phyloP scores from a whole-genome alignment of 164 flowering plant species.

The Umbilicus rupestris region DNA sequence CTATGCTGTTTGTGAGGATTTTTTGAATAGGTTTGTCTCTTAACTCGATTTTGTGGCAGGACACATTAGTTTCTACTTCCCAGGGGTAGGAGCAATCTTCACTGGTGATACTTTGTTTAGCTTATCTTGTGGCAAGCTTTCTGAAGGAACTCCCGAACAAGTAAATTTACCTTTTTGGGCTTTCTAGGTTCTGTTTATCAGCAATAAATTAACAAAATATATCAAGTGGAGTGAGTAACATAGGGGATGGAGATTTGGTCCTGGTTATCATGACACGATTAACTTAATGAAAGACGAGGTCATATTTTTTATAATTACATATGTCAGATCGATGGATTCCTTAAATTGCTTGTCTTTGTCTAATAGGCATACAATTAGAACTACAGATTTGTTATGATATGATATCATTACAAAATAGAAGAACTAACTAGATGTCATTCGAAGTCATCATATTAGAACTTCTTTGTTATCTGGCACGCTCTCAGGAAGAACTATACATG shows the following conservation, averaged over 20 bases:
- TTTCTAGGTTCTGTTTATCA: background rate
- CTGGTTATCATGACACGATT: background rate
- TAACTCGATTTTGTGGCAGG: slow-evolving; percentile 36
- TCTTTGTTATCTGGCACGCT: background rate
- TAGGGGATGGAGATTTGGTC: background rate
- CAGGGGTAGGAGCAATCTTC: slow-evolving; percentile 66
- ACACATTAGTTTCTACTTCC: slow-evolving; percentile 86
- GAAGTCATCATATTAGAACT: background rate
- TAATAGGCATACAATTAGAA: background rate
- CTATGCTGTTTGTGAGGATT: background rate
- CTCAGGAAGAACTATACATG: background rate
- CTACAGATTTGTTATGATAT: background rate
- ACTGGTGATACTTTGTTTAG: slow-evolving; percentile 93
- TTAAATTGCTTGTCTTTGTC: too few species aligned
- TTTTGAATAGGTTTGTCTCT: background rate
- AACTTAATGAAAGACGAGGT: background rate
- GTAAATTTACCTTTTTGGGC: slow-evolving; percentile 20
- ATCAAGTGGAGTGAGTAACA: background rate
- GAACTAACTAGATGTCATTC: background rate
- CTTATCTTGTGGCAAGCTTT: slow-evolving; percentile 96
- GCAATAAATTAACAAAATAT: background rate
- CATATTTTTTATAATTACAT: background rate
- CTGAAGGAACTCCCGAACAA: slow-evolving; percentile 92
- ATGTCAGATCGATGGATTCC: background rate
- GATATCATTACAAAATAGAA: background rate